phyloP scores from a whole-genome alignment of 805 yeast species.

The Wickerhamomyces tratensis region DNA sequence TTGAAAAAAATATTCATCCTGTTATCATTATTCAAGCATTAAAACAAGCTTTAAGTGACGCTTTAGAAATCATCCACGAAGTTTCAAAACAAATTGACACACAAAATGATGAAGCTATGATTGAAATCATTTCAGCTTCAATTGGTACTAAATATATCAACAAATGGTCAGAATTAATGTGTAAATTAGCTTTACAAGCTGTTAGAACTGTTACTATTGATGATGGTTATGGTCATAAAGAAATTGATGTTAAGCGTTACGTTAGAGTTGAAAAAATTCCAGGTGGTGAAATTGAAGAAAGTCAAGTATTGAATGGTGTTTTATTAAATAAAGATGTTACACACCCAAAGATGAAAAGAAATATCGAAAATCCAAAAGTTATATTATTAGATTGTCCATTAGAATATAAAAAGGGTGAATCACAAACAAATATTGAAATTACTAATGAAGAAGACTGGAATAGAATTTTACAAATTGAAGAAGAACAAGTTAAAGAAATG shows the following conservation, averaged over 20 bases:
- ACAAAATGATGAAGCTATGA: constrained; percentile 78
- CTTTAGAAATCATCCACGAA: constrained; percentile 74
- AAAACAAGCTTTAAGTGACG: constrained; percentile 84
- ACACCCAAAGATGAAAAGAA: constrained; percentile 96
- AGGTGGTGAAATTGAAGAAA: constrained; percentile 93
- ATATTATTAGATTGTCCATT: constrained; percentile 90
- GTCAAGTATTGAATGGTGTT: constrained; percentile 82
- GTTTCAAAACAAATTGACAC: constrained; percentile 81
- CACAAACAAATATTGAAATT: constrained; percentile 96
- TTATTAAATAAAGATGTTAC: constrained; percentile 93
- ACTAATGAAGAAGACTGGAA: constrained; percentile 96
- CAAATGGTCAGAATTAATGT: constrained; percentile 88
- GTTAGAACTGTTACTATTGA: constrained; percentile 73
- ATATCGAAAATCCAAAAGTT: constrained; percentile 81
- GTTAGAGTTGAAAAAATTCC: constrained; percentile 93
- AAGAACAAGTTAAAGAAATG: constrained; percentile 84
- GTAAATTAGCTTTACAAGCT: constrained; percentile 77
- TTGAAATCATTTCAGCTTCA: constrained; percentile 76
- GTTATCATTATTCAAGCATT: constrained; percentile 92
- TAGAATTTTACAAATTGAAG: constrained; percentile 91
- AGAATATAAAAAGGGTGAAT: constrained; percentile 98
- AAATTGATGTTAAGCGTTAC: constrained; percentile 88
- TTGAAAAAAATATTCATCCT: constrained; percentile 93
- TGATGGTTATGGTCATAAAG: constrained; percentile 50
- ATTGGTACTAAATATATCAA: constrained; percentile 94